Conservation (phyloP, 805 yeast genomes). For the Suhomyces sp. region DNA sequence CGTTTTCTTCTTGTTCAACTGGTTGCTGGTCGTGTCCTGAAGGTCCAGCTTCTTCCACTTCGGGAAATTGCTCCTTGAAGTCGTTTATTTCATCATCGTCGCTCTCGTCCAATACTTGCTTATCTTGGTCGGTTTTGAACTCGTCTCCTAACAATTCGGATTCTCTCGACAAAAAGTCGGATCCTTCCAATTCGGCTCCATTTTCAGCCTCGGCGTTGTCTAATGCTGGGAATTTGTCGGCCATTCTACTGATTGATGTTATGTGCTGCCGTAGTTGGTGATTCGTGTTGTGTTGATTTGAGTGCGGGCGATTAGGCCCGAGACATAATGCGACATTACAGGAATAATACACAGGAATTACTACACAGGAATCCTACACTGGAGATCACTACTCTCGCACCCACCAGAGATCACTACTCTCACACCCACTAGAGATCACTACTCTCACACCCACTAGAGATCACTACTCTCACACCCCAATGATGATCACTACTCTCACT, state of each 20-base stretch:
- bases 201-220: conserved; percentile 32
- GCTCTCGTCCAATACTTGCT: conserved; percentile 40
- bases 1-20: conserved; percentile 34
- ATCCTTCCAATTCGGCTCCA: conserved; percentile 30
- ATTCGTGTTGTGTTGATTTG: conserved; percentile 3
- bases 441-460: no score
- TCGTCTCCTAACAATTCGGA: conserved; percentile 68
- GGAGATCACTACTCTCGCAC: no score
- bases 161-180: conserved; percentile 68
- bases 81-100: conserved; percentile 50
- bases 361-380: no score
- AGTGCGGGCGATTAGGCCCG: not conserved
- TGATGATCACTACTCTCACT: no score
- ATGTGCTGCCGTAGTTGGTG: not conserved
- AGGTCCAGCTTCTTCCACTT: conserved; percentile 37
- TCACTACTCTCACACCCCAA: no score
- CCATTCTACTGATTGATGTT: conserved; percentile 41
- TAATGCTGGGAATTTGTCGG: conserved; percentile 75
- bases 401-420: no score
- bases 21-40: conserved; percentile 17
- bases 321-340: no score
- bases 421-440: no score
- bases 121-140: conserved; percentile 64
- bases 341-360: no score
- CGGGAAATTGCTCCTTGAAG: conserved; percentile 65